phyloP scores from a whole-genome alignment of 2,329 filamentous ascomycete species.

The Monosporascus ibericus region DNA sequence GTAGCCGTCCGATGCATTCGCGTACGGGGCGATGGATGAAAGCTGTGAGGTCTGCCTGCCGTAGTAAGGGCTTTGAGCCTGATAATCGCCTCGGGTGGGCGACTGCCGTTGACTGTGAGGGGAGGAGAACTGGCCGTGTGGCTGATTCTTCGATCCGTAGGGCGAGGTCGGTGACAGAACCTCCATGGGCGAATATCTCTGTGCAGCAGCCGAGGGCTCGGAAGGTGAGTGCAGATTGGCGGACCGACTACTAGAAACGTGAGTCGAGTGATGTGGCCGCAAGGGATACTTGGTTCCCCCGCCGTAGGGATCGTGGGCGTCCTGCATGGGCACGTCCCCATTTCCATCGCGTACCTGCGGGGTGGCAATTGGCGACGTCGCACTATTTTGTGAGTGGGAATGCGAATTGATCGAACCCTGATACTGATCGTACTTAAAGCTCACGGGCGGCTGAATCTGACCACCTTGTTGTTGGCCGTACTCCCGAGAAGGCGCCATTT shows the following conservation, averaged over 20 bases:
- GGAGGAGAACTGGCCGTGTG: slow-evolving; percentile 47
- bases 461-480: slow-evolving; percentile 25
- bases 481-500: slow-evolving; percentile 25
- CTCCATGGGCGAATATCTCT: slow-evolving; percentile 96
- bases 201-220: slow-evolving; percentile 75
- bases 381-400: slow-evolving; percentile 22
- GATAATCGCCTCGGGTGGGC: slow-evolving; percentile 64
- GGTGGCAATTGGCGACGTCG: slow-evolving; percentile 36
- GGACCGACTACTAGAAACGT: slow-evolving; percentile 47
- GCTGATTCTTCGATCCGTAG: slow-evolving; percentile 59
- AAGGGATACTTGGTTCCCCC: slow-evolving; percentile 78
- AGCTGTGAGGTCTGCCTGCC: slow-evolving; percentile 56
- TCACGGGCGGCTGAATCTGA: slow-evolving; percentile 42
- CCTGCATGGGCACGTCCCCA: slow-evolving; percentile 80
- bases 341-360: slow-evolving; percentile 64
- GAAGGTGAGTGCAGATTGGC: slow-evolving; percentile 67
- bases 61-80: slow-evolving; percentile 54
- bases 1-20: slow-evolving; percentile 64
- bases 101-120: slow-evolving; percentile 63
- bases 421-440: slow-evolving; percentile 65
- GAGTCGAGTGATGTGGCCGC: slow-evolving; percentile 70
- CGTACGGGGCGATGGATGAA: slow-evolving; percentile 65
- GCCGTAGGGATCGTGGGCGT: slow-evolving; percentile 71
- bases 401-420: slow-evolving; percentile 39
- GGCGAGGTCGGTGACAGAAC: slow-evolving; percentile 73